These are phyloP conservation scores for Rhodotorula taiwanensis DNA, from an alignment of 768 basidiomycete species.

Conservation along the genomic window DNA sequence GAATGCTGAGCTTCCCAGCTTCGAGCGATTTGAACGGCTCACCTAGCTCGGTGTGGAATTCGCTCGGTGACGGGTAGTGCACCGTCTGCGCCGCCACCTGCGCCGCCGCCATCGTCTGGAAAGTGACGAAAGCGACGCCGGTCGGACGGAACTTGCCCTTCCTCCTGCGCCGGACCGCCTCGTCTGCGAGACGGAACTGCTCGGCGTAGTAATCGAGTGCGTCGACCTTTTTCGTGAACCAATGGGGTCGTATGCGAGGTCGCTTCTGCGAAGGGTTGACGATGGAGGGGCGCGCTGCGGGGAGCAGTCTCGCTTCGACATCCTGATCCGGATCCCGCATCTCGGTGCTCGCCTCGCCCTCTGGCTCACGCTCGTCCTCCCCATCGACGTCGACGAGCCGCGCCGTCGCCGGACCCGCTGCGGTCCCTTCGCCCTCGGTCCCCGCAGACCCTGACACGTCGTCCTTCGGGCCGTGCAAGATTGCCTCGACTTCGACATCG, in stretches of 20 bases:
- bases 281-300: slow-evolving; percentile 46
- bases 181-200: slow-evolving; percentile 72
- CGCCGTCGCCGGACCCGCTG: slow-evolving; percentile 48
- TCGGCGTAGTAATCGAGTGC: slow-evolving; percentile 80
- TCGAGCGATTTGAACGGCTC: background rate
- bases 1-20: no score
- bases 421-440: no score
- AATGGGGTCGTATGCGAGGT: slow-evolving; percentile 67
- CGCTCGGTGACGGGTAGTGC: slow-evolving; percentile 52
- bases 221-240: slow-evolving; percentile 73
- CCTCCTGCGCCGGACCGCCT: slow-evolving; percentile 68
- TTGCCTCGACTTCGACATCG: slow-evolving; percentile 46
- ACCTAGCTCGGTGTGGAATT: slow-evolving; percentile 39
- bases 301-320: slow-evolving; percentile 46
- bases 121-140: slow-evolving; percentile 85
- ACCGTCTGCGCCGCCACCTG: slow-evolving; percentile 75
- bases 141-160: slow-evolving; percentile 73
- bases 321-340: slow-evolving; percentile 52
- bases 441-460: slow-evolving; percentile 46
- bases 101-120: slow-evolving; percentile 88
- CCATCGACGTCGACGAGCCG: slow-evolving; percentile 36
- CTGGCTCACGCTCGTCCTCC: slow-evolving; percentile 18
- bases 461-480: slow-evolving; percentile 38
- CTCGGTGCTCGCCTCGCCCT: background rate
- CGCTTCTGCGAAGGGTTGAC: slow-evolving; percentile 51